Evolutionary conservation across 202 grass and related monocot genomes (phyloP), one percentile per base, ranked within the genome.

Genomic region (Brachypodium distachyon): DNA sequence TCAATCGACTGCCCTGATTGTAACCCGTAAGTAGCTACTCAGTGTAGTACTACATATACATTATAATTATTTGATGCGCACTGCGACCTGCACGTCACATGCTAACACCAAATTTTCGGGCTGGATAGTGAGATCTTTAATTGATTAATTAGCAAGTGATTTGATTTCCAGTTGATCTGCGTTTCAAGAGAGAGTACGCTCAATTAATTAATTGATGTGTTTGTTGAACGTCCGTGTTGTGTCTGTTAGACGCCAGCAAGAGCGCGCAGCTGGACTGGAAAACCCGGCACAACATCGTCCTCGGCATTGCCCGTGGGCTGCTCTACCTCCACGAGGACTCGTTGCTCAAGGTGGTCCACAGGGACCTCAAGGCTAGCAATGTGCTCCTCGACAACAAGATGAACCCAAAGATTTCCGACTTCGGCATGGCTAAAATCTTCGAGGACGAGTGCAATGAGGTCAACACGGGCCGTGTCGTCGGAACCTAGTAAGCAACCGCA

Each of bases 261-360:
- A 83, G 81, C 32, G 57, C 41, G 52, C 80, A 82, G 56, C 55
- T 95, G 63, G 86, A 83, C 40, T 95, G 92, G 92, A 67, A 47
- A n/a, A 82, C 54, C 11, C 72, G 92, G 40, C 83, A 89, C 44
- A 21, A 56, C 61, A 89, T 95, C 33, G 87, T 95, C 68, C n/a
- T 86, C 0, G 92, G 92, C 34, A 82, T 95, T 21, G 88, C 88
- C 1, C 73, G 92, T 0, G 92, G 92, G 4, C 57, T 95, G 52
- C 83, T 95, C 12, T 95, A 95, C 83, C 85, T 95, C 19, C 92
- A 95, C 32, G 92, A 95, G 85, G 92, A 95, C 47, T 95, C 92
- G 12, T 67, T 84, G 72, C 82, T 87, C 16, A 95, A 89, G 75
- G 77, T 95, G 26, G 82, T 95, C 34, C 92, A 95, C 55, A 73